Base-by-base conservation (phyloP, 192 early-diverging fungal species). In the Pilobolus umbonatus region DNA sequence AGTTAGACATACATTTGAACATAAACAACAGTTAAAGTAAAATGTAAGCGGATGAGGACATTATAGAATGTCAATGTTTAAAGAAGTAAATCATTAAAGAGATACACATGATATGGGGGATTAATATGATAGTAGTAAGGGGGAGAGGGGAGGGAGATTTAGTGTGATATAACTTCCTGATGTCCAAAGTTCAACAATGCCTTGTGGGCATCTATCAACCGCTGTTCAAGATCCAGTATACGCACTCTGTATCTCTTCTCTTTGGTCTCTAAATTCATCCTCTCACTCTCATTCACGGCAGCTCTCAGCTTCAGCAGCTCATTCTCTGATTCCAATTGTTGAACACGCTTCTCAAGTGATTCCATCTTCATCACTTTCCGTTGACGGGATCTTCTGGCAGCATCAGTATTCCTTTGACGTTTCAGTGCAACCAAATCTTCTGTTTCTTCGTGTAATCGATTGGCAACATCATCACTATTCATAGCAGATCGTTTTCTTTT, bases 341-440 rank as follows among this genome's bases (percentile, higher is more conserved):
- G 61, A 17, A 92, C 90, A 50, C 85, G 82, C 50, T 63, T 57
- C 67, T 94, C 89, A 5, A 94, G 83, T n/a, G 68, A 73, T 65
- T 84, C 84, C 55, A 93, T 79, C 62, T 84, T 83, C 35, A 80
- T 62, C 43, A 87, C 68, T 77, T 93, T 93, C 73, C 85, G 81
- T 69, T 87, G 76, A 54, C 92, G 86, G 21, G 89, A 91, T 55
- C 92, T 85, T 62, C 92, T 89, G 6, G 92, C 92, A n/a, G 91
- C 89, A 56, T 93, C 91, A 5, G 92, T 95, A 74, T 95, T 89
- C 35, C 57, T 59, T 25, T 59, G 57, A 25, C 57, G 57, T 45
- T 59, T 59, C 25, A 38, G n/a, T 47, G 34, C 21, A 35, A 45
- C 34, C n/a, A 9, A 17, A 9, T 47, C 57, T 25, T 19, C 30